Conservation (phyloP, 2,329 filamentous ascomycete genomes). For the Pseudofabraea citricarpa region DNA sequence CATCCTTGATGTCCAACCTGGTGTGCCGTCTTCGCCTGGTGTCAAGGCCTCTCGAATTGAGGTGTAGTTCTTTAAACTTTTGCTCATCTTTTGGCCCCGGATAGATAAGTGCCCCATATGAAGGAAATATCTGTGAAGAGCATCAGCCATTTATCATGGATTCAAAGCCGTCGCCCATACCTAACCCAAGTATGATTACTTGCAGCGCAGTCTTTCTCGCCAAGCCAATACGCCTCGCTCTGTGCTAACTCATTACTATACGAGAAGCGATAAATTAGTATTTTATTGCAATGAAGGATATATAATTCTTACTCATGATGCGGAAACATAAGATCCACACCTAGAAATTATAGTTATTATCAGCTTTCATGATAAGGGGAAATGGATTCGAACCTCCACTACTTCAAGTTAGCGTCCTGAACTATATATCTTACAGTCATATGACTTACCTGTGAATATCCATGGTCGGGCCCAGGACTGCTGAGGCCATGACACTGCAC, state of each 20-base stretch:
- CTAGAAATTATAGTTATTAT: conserved; percentile 28
- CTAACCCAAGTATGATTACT: conserved; percentile 69
- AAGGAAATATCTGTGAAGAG: conserved; percentile 67
- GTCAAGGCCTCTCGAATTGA: conserved; percentile 78
- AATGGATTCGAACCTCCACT: conserved; percentile 4
- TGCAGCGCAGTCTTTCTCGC: conserved; percentile 30
- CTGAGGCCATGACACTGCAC: conserved; percentile 88
- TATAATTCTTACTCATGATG: conserved; percentile 58
- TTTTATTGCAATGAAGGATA: background rate
- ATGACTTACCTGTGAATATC: conserved; percentile 74
- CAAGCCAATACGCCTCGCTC: conserved; percentile 67
- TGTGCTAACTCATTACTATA: conserved; percentile 72
- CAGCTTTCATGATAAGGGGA: conserved; percentile 1
- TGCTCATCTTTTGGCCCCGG: conserved; percentile 87
- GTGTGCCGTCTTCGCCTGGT: conserved; percentile 35
- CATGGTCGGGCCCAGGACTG: conserved; percentile 72
- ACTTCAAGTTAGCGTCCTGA: conserved; percentile 1
- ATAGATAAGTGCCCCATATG: conserved; percentile 90
- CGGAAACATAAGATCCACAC: conserved; percentile 81
- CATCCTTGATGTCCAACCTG: conserved; percentile 66
- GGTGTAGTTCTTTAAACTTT: conserved; percentile 88
- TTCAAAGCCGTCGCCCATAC: background rate
- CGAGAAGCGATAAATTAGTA: conserved; percentile 1
- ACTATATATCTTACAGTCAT: background rate
- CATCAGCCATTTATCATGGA: background rate